Percentiles rank a stretch among this genome's conserved stretches.
These are phyloP conservation scores for Neurospora sp. DNA, from an alignment of 495 filamentous ascomycete genomes.

Conservation along the genomic window DNA sequence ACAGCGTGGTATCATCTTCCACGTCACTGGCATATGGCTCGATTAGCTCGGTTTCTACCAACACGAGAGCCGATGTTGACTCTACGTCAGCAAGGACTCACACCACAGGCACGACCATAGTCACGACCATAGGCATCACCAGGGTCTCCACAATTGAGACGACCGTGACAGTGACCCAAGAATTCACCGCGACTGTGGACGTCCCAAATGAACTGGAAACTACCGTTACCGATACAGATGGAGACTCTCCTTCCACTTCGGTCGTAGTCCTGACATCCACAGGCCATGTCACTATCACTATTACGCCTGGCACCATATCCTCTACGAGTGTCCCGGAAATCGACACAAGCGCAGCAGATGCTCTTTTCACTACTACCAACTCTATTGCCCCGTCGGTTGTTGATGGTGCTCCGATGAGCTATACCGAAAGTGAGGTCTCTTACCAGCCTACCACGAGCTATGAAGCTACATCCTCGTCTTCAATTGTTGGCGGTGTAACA, in stretches of 20 bases:
- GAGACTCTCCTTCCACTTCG: neutral
- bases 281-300: neutral
- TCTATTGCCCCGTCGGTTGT: neutral
- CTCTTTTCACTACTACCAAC: neutral
- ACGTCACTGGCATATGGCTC: neutral
- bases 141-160: neutral
- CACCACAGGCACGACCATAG: neutral
- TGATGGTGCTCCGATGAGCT: neutral
- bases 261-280: neutral
- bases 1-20: neutral
- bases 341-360: neutral
- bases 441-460: neutral
- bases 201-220: neutral
- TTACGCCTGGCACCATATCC: neutral
- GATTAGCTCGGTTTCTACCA: neutral
- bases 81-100: neutral
- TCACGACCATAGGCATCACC: neutral
- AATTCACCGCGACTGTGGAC: neutral
- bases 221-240: neutral
- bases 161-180: neutral
- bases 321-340: neutral
- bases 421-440: neutral
- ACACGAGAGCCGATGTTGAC: neutral
- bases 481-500: neutral
- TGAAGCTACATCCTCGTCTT: neutral